phyloP scores from a whole-genome alignment of 352 stramenopile genomes.

The Globisporangium echinulatum region DNA sequence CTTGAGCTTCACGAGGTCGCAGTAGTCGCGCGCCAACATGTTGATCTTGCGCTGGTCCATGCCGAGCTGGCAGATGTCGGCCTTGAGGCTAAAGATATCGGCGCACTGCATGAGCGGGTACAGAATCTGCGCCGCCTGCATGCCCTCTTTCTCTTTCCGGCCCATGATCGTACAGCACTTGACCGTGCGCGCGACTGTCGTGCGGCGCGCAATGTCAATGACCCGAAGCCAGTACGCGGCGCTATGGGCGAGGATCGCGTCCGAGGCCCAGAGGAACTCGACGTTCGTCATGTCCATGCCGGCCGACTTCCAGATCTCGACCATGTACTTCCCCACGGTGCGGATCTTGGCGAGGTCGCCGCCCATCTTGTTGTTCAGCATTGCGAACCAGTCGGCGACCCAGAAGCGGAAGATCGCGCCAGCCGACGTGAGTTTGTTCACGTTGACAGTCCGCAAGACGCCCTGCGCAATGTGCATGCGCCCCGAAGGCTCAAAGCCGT shows the following conservation, averaged over 20 bases:
- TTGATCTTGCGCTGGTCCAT: constrained; percentile 99
- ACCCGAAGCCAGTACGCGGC: constrained; percentile 91
- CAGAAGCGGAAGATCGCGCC: constrained; percentile 98
- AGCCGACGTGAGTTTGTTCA: constrained; percentile 89
- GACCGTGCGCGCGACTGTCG: constrained; percentile 91
- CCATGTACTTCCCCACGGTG: constrained; percentile 94
- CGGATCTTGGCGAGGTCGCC: constrained; percentile 97
- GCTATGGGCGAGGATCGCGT: constrained; percentile 90
- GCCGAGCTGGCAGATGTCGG: constrained; percentile 98
- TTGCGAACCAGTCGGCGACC: constrained; percentile 99
- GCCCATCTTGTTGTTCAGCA: constrained; percentile 99
- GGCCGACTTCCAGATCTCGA: constrained; percentile 99
- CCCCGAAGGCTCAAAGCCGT: constrained; percentile 98
- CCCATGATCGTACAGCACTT: constrained; percentile 99
- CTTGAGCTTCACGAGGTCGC: constrained; percentile 92
- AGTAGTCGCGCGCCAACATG: constrained; percentile 99
- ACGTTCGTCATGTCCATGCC: constrained; percentile 99
- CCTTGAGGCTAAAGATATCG: constrained; percentile 99
- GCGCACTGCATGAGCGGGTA: constrained; percentile 99
- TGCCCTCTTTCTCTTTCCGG: constrained; percentile 83
- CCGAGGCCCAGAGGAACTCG: constrained; percentile 97
- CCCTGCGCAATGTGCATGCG: constrained; percentile 99
- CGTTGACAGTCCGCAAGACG: constrained; percentile 96
- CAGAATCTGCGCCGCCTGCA: constrained; percentile 94
- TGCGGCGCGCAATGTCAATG: constrained; percentile 91